Evolutionary conservation across 306 rosid species (phyloP).

Genomic region (Carpinus viminea): DNA sequence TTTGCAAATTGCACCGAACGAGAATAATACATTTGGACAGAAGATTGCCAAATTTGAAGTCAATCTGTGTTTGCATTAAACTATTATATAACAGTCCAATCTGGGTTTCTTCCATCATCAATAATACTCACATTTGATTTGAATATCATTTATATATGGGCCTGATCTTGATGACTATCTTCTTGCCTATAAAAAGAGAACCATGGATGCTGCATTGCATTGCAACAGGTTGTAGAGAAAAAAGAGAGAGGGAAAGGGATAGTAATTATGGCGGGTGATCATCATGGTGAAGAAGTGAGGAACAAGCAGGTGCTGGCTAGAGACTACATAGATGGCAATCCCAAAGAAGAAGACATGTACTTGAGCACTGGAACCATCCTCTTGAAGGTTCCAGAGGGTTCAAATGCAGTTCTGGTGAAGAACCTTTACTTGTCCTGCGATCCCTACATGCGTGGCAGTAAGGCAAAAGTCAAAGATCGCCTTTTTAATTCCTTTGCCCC

Average conservation of each 20-base stretch:
- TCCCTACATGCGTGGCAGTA: constrained; percentile 53
- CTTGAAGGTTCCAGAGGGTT: constrained; percentile 38
- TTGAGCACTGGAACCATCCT: constrained; percentile 25
- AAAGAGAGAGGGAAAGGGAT: not conserved
- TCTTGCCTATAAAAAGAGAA: not conserved
- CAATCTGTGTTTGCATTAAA: too few species aligned
- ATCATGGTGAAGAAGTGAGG: constrained; percentile 5
- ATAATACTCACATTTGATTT: too few species aligned
- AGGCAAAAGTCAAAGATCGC: constrained; percentile 10
- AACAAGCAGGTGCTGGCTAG: constrained; percentile 50
- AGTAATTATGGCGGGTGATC: not conserved
- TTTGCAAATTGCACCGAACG: too few species aligned
- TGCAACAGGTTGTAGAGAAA: not conserved
- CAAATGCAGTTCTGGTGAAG: too few species aligned
- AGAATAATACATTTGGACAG: too few species aligned
- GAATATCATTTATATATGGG: too few species aligned
- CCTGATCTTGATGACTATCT: too few species aligned
- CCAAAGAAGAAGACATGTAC: constrained; percentile 46
- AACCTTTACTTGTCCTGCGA: constrained; percentile 69
- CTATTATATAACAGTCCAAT: too few species aligned
- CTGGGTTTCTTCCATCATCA: too few species aligned
- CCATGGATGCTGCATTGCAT: too few species aligned
- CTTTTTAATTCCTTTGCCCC: constrained; percentile 36
- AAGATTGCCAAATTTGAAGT: too few species aligned
- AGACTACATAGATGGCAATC: constrained; percentile 37